Percentiles rank a stretch among this genome's conserved stretches.
Conservation (phyloP, 345 rosid genomes). For the Hypericum perforatum region DNA sequence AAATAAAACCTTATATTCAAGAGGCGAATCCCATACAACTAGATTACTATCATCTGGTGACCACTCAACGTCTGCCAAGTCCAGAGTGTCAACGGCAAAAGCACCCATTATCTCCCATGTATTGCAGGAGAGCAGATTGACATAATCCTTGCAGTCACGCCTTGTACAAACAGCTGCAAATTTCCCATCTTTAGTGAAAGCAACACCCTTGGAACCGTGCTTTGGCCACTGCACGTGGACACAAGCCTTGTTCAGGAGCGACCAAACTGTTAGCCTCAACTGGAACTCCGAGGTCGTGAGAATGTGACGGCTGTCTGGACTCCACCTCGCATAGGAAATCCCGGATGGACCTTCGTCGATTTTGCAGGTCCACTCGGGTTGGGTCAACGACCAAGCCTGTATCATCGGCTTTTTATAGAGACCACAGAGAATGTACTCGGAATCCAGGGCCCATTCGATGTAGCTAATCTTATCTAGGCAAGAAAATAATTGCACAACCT, state of each 20-base stretch:
- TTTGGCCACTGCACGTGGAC: constrained; percentile 96
- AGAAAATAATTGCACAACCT: constrained; percentile 95
- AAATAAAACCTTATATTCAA: constrained; percentile 68
- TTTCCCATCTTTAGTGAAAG: constrained; percentile 83
- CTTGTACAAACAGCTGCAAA: constrained; percentile 83
- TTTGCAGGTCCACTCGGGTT: constrained; percentile 97
- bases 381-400: constrained; percentile 86
- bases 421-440: constrained; percentile 91
- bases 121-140: constrained; percentile 76
- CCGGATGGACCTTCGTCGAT: constrained; percentile 98
- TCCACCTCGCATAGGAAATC: constrained; percentile 94
- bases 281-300: constrained; percentile 90
- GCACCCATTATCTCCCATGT: constrained; percentile 96
- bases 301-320: constrained; percentile 94
- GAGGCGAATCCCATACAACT: constrained; percentile 81
- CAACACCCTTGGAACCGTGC: constrained; percentile 77
- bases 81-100: constrained; percentile 75
- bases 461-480: constrained; percentile 96
- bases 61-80: constrained; percentile 92
- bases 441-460: constrained; percentile 94
- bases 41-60: constrained; percentile 89
- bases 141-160: constrained; percentile 86
- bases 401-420: constrained; percentile 81
- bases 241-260: constrained; percentile 84
- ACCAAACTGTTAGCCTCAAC: constrained; percentile 84